A percentile compares a stretch with the other conserved stretches of the same genome.
These are phyloP conservation scores for Voacanga thouarsii DNA, from an alignment of 257 asterid genomes.

Conservation along the genomic window DNA sequence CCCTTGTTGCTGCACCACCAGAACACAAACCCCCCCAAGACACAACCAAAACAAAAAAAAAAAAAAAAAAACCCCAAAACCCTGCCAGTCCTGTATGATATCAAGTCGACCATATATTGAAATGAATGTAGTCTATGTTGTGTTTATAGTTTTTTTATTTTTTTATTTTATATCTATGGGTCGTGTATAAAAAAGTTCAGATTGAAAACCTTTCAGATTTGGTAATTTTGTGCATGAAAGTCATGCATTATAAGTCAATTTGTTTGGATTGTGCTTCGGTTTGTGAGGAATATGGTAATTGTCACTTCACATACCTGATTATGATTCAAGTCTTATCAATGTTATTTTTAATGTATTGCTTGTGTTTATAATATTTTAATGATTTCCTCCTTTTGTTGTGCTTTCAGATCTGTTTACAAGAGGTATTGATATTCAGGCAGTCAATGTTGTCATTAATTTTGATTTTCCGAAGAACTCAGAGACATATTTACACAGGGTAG, in stretches of 20 bases:
- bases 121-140: too few species aligned
- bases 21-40: too few species aligned
- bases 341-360: neutral
- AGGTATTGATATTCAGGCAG: slow-evolving; percentile 92
- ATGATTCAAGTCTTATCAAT: neutral
- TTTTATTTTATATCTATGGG: too few species aligned
- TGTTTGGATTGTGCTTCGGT: neutral
- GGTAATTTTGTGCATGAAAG: neutral
- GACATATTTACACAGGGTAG: slow-evolving; percentile 86
- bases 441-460: slow-evolving; percentile 79
- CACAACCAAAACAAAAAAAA: too few species aligned
- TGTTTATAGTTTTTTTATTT: neutral
- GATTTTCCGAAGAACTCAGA: slow-evolving; percentile 84
- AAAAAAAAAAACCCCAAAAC: too few species aligned
- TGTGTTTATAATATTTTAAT: slow-evolving; percentile 12
- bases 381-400: slow-evolving; percentile 12
- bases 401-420: slow-evolving; percentile 77
- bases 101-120: too few species aligned
- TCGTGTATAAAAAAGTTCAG: neutral
- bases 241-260: too few species aligned
- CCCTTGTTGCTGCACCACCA: too few species aligned
- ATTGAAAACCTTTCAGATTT: neutral
- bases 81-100: too few species aligned
- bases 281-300: neutral
- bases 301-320: neutral